Base-by-base conservation (phyloP, 1,139 yeast genomes). In the Candida tropicalis region DNA sequence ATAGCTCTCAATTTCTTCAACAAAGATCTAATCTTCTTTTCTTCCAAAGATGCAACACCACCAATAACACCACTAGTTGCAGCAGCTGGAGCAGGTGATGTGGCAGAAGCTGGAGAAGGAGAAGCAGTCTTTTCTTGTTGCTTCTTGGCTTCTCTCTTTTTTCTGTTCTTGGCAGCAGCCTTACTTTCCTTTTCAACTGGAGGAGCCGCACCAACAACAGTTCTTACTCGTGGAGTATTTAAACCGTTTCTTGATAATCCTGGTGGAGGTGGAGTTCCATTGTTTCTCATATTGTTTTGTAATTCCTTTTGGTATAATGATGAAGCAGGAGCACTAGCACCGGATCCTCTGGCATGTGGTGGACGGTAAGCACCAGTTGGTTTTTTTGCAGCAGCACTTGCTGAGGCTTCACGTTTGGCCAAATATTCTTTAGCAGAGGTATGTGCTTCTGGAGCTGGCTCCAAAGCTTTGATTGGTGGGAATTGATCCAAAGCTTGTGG, bases 1-100 rank as follows among this genome's bases (percentile, higher is more conserved):
- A 93, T 93, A 11, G 99, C 98, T 59, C 98, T 80, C 53, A 93
- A 77, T 68, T 95, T 95, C 72, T 93, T 93, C 64, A 91, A 76
- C 60, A 93, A 77, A 20, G 95, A 84, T 62, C 99, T 81, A 52
- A 89, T 84, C 67, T 90, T 90, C 75, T 91, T 93, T 56, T 93
- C 98, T 66, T 91, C 97, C 56, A 84, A 68, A 9, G 87, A 77
- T 40, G 76, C 72, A 35, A 79, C 81, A 42, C 87, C 87, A 31
- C 87, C 87, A 48, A 77, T 70, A 29, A 81, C 81, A 10, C 67
- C 66, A 33, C 18, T 20, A 8, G 18, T 15, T 11, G 32, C 32
- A 28, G 53, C 47, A 27, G 57, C 43, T 42, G 56, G 45, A 9
- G 56, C 51, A 13, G 56, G 44, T 17, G 54, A 48, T 15, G 53